phyloP scores from a whole-genome alignment of 805 yeast species.

The Osmozyma mogii region DNA sequence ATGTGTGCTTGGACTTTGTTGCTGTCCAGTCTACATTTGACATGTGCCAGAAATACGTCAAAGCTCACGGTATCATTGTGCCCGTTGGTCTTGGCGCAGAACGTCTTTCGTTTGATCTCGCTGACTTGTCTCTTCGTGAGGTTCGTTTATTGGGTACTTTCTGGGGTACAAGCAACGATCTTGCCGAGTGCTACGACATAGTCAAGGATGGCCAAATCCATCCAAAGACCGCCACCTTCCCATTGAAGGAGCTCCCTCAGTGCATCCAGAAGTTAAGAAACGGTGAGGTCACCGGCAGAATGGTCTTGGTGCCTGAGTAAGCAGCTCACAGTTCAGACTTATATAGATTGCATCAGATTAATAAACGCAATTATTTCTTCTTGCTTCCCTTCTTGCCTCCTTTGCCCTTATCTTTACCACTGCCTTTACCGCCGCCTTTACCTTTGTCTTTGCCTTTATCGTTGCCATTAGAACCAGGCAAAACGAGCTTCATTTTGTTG shows the following conservation, averaged over 20 bases:
- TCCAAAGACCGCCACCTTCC: neutral
- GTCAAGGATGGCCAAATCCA: neutral
- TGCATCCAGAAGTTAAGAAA: neutral
- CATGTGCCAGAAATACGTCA: conserved; percentile 3
- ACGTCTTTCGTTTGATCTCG: neutral
- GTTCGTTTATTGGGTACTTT: neutral
- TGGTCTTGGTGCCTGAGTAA: too few relatives aligned
- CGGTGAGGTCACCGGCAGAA: neutral
- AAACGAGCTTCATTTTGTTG: conserved; percentile 56
- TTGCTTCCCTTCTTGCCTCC: conserved; percentile 9
- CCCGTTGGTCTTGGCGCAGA: conserved; percentile 1
- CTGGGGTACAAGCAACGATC: neutral
- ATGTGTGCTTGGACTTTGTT: conserved; percentile 17
- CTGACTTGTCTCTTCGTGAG: conserved; percentile 1
- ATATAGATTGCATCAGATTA: too few relatives aligned
- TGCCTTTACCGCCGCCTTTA: conserved; percentile 17
- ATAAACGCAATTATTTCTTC: too few relatives aligned
- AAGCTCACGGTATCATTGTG: neutral
- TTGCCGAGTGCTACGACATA: neutral
- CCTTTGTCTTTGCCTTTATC: conserved; percentile 5
- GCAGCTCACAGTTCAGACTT: neutral
- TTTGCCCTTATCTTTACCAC: neutral
- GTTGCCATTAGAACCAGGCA: conserved; percentile 38
- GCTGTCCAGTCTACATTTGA: conserved; percentile 9
- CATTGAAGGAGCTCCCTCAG: conserved; percentile 1